phyloP scores from a whole-genome alignment of 495 filamentous ascomycete species.

The Talaromyces ruber region DNA sequence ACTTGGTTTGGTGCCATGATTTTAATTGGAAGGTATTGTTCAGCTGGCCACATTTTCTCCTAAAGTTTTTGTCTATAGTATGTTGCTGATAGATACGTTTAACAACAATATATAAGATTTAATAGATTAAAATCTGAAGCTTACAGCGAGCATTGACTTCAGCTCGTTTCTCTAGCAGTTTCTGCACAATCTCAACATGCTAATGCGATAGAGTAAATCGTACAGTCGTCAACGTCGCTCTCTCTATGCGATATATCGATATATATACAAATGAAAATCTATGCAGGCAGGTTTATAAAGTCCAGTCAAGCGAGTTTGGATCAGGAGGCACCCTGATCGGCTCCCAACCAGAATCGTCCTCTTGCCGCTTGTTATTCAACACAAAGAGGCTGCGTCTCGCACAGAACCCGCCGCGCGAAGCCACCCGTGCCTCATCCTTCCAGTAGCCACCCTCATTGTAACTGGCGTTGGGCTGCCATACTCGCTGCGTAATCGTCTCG shows the following conservation, averaged over 20 bases:
- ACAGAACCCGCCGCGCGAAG: constrained; percentile 47
- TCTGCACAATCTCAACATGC: too few species aligned
- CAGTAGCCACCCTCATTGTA: constrained; percentile 19
- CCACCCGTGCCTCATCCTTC: constrained; percentile 30
- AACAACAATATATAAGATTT: too few species aligned
- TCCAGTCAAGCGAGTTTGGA: constrained; percentile 1
- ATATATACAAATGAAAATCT: background rate
- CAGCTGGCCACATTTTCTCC: background rate
- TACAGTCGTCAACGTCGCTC: too few species aligned
- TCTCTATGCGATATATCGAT: too few species aligned
- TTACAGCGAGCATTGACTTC: too few species aligned
- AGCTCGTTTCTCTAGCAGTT: too few species aligned
- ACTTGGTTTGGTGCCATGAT: background rate
- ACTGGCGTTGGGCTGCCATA: too few species aligned
- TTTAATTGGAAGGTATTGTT: background rate
- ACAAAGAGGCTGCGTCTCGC: constrained; percentile 48
- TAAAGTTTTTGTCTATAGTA: background rate
- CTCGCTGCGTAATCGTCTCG: constrained; percentile 29
- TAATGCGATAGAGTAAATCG: too few species aligned
- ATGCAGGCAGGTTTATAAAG: background rate
- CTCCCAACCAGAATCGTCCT: constrained; percentile 48
- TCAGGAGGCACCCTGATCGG: constrained; percentile 22
- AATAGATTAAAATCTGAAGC: background rate
- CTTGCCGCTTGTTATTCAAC: constrained; percentile 39
- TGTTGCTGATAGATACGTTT: background rate